Percentiles rank a stretch among this genome's conserved stretches.
These are phyloP conservation scores for Phytopythium litorale DNA, from an alignment of 352 stramenopile species.

Conservation along the genomic window DNA sequence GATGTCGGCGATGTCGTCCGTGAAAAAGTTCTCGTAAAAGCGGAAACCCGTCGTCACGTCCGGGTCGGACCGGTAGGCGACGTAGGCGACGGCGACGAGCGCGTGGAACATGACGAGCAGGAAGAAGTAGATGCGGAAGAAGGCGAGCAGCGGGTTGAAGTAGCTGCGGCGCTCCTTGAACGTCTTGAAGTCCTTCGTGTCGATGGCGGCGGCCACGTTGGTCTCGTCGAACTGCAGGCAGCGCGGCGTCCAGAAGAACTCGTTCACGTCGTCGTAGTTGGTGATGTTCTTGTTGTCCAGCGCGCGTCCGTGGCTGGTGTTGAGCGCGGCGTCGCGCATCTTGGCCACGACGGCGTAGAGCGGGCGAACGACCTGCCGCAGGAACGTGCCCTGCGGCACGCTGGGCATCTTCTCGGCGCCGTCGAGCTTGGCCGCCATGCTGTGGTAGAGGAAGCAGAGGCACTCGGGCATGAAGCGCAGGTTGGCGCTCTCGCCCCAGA, in stretches of 20 bases:
- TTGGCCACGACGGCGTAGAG: constrained; percentile 69
- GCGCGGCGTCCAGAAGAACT: constrained; percentile 83
- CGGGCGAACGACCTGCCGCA: constrained; percentile 67
- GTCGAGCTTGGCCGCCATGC: constrained; percentile 68
- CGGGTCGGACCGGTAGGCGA: constrained; percentile 69
- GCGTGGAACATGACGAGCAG: constrained; percentile 78
- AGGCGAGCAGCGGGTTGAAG: constrained; percentile 75
- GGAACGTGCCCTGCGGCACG: constrained; percentile 65
- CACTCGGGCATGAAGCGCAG: constrained; percentile 89
- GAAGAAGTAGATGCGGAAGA: constrained; percentile 89
- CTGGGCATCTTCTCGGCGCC: constrained; percentile 50
- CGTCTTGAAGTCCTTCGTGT: constrained; percentile 68
- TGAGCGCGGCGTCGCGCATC: constrained; percentile 16
- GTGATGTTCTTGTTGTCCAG: constrained; percentile 85
- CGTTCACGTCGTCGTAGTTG: constrained; percentile 90
- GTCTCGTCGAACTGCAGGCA: constrained; percentile 83
- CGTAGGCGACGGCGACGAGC: constrained; percentile 76
- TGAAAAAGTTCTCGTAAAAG: constrained; percentile 79
- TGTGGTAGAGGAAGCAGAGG: constrained; percentile 87
- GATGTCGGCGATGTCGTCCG: constrained; percentile 54
- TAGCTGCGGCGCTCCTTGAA: constrained; percentile 85
- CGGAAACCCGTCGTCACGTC: constrained; percentile 38
- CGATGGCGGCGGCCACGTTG: constrained; percentile 71
- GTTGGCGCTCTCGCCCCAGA: constrained; percentile 85
- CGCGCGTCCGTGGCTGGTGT: constrained; percentile 13